phyloP scores from a whole-genome alignment of 768 basidiomycete genomes.

The Rhizopogon sp. region DNA sequence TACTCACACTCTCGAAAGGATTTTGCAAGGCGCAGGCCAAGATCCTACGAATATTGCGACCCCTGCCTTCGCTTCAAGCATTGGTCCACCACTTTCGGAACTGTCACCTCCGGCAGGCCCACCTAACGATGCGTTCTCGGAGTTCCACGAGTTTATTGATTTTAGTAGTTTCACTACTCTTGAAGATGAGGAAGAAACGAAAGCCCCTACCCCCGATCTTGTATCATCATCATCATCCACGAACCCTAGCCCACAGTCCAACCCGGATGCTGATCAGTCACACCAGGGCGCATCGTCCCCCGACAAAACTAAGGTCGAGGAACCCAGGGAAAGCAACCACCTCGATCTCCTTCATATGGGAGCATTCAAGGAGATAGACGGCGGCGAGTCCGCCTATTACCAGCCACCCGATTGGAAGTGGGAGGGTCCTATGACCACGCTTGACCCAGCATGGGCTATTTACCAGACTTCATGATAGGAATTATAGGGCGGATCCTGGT shows the following conservation, averaged over 20 bases:
- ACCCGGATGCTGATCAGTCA: slow-evolving; percentile 52
- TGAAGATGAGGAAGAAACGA: slow-evolving; percentile 57
- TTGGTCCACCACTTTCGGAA: slow-evolving; percentile 26
- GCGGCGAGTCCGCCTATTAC: slow-evolving; percentile 70
- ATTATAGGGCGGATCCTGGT: slow-evolving; percentile 33
- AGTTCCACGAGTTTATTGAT: slow-evolving; percentile 64
- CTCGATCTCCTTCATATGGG: slow-evolving; percentile 53
- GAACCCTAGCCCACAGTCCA: slow-evolving; percentile 74
- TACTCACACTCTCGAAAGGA: slow-evolving; percentile 55
- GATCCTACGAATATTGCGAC: slow-evolving; percentile 31
- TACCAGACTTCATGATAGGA: slow-evolving; percentile 33
- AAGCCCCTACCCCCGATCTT: slow-evolving; percentile 73
- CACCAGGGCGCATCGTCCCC: slow-evolving; percentile 37
- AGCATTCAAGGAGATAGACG: slow-evolving; percentile 66
- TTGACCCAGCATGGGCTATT: slow-evolving; percentile 73
- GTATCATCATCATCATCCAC: slow-evolving; percentile 59
- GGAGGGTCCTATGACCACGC: slow-evolving; percentile 60
- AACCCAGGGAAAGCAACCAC: slow-evolving; percentile 26
- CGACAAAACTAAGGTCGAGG: slow-evolving; percentile 51
- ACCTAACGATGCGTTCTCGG: slow-evolving; percentile 34
- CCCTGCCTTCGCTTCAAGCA: slow-evolving; percentile 23
- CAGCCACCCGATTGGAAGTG: slow-evolving; percentile 58
- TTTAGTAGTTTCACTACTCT: slow-evolving; percentile 53
- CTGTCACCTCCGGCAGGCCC: slow-evolving; percentile 31
- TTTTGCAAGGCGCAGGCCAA: slow-evolving; percentile 53